Percentiles rank a stretch among this genome's conserved stretches.
phyloP scores from a whole-genome alignment of 169 alveolate genomes.

The Plasmodium vivax region DNA sequence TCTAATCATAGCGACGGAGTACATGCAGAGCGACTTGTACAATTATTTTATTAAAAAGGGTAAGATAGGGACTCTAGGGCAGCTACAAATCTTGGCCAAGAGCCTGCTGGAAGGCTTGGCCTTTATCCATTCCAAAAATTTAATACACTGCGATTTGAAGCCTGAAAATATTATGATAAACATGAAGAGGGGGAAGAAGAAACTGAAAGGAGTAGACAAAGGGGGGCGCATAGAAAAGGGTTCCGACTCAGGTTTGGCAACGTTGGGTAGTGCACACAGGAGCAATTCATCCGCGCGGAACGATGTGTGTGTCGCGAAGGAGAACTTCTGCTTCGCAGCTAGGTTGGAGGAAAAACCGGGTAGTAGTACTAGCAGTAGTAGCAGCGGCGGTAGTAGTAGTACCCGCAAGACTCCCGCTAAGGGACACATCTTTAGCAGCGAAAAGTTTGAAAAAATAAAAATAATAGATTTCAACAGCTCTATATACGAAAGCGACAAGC shows the following conservation, averaged over 20 bases:
- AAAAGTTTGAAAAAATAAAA: conserved; percentile 86
- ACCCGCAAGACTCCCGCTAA: background rate
- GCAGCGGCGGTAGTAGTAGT: background rate
- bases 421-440: conserved; percentile 16
- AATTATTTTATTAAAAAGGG: conserved; percentile 88
- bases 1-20: conserved; percentile 94
- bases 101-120: conserved; percentile 65
- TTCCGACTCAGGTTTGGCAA: background rate
- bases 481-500: conserved; percentile 94
- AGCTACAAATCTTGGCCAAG: conserved; percentile 66
- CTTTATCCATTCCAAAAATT: conserved; percentile 93
- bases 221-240: background rate
- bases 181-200: conserved; percentile 42
- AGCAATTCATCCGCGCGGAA: background rate
- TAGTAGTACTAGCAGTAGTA: background rate
- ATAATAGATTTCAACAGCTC: conserved; percentile 97
- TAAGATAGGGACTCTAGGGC: conserved; percentile 82
- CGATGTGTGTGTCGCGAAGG: background rate
- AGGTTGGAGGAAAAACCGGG: background rate
- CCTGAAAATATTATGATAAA: conserved; percentile 94
- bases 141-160: conserved; percentile 96
- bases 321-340: background rate
- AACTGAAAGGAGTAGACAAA: background rate
- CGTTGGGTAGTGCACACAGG: background rate
- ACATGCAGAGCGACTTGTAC: conserved; percentile 91